These are phyloP conservation scores for Kodamaea fukazawae DNA, from an alignment of 805 yeast species.

Conservation along the genomic window DNA sequence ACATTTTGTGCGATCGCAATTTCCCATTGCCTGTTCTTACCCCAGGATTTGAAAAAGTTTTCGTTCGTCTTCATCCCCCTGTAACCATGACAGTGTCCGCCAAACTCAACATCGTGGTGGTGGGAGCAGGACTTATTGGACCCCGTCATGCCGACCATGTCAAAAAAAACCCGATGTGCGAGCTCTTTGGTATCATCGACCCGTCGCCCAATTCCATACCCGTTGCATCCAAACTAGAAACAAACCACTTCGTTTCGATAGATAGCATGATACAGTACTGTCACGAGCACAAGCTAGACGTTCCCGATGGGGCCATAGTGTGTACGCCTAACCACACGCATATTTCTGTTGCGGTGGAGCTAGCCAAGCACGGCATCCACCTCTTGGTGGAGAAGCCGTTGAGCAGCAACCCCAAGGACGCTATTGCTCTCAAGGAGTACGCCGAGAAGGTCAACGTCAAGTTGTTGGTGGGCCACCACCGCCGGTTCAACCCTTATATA, in stretches of 20 bases:
- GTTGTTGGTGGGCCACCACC: constrained; percentile 41
- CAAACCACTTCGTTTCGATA: constrained; percentile 19
- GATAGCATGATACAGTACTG: constrained; percentile 20
- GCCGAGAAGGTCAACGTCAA: constrained; percentile 25
- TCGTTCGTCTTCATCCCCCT: background rate
- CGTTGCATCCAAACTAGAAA: constrained; percentile 17
- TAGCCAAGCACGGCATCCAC: constrained; percentile 36
- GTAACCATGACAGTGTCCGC: constrained; percentile 12
- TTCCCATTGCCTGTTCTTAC: background rate
- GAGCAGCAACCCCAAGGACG: constrained; percentile 33
- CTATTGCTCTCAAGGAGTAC: constrained; percentile 29
- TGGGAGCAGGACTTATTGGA: constrained; percentile 29
- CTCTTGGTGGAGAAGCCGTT: constrained; percentile 42
- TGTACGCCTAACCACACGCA: constrained; percentile 45
- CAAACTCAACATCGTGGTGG: constrained; percentile 14
- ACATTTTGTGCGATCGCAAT: background rate
- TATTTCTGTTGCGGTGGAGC: constrained; percentile 29
- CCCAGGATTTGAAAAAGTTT: constrained; percentile 3
- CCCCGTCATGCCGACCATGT: constrained; percentile 28
- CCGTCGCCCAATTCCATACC: constrained; percentile 21
- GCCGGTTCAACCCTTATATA: constrained; percentile 42
- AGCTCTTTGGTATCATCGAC: constrained; percentile 25
- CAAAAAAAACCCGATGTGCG: constrained; percentile 17
- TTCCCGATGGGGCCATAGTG: constrained; percentile 40
- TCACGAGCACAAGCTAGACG: constrained; percentile 14